phyloP scores from a whole-genome alignment of 495 filamentous ascomycete genomes.

The Penicillium riverlandense region DNA sequence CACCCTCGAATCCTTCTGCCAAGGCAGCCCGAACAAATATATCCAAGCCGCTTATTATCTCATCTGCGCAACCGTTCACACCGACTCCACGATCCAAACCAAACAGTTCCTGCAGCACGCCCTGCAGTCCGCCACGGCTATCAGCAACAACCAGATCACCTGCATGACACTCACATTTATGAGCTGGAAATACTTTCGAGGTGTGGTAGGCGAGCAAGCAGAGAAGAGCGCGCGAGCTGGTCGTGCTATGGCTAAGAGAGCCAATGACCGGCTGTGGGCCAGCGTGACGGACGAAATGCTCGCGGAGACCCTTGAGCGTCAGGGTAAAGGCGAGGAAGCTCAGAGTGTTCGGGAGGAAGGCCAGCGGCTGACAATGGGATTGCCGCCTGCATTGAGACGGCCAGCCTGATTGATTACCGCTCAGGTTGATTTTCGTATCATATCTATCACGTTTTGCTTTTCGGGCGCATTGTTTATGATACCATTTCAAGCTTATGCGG shows the following conservation, averaged over 20 bases:
- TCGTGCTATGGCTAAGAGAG: slow-evolving; percentile 64
- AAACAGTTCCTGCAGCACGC: slow-evolving; percentile 71
- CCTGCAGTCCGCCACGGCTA: slow-evolving; percentile 47
- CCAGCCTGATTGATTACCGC: slow-evolving; percentile 12
- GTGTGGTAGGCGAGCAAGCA: slow-evolving; percentile 81
- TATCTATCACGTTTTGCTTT: slow-evolving; percentile 9
- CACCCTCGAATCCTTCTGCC: slow-evolving; percentile 60
- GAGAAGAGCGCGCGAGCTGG: slow-evolving; percentile 79
- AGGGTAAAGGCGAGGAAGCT: slow-evolving; percentile 62
- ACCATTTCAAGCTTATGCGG: slow-evolving; percentile 21
- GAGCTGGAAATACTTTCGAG: slow-evolving; percentile 76
- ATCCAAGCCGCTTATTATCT: slow-evolving; percentile 72
- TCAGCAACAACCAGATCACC: slow-evolving; percentile 62
- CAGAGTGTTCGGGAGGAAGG: slow-evolving; percentile 35
- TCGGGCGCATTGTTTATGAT: slow-evolving; percentile 19
- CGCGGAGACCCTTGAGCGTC: slow-evolving; percentile 62
- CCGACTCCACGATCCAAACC: slow-evolving; percentile 57
- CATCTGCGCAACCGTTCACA: slow-evolving; percentile 60
- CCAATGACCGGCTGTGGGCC: slow-evolving; percentile 74
- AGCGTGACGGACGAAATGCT: slow-evolving; percentile 79
- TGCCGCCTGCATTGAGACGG: slow-evolving; percentile 37
- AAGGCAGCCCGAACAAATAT: slow-evolving; percentile 59
- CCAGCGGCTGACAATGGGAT: slow-evolving; percentile 31
- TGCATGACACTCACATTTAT: slow-evolving; percentile 80
- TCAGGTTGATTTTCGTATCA: slow-evolving; percentile 2